These are phyloP conservation scores for Nannochloris sp. DNA, from an alignment of 139 green algal genomes.

Conservation along the genomic window DNA sequence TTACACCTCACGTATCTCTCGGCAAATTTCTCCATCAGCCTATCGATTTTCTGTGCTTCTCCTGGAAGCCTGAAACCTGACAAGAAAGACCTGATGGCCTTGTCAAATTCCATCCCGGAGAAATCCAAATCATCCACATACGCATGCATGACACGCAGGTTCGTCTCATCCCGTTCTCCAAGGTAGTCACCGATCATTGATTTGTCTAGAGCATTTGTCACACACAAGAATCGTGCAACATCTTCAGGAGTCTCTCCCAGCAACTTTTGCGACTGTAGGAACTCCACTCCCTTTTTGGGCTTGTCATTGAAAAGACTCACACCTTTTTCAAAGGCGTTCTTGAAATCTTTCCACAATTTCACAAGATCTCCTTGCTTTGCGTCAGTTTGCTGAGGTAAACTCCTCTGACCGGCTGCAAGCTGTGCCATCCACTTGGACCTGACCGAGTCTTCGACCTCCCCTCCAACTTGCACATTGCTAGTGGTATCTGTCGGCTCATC, in stretches of 20 bases:
- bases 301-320: conserved; percentile 95
- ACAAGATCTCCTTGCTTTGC: conserved; percentile 34
- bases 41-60: conserved; percentile 86
- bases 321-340: conserved; percentile 67
- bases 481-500: too few species aligned
- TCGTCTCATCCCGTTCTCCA: conserved; percentile 83
- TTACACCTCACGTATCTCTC: conserved; percentile 91
- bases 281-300: conserved; percentile 84
- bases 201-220: conserved; percentile 79
- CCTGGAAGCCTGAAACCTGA: conserved; percentile 71
- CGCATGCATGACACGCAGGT: conserved; percentile 92
- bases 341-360: conserved; percentile 63
- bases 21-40: conserved; percentile 88
- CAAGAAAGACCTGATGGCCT: conserved; percentile 71
- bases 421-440: conserved; percentile 20
- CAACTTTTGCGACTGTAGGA: conserved; percentile 72
- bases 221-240: conserved; percentile 40
- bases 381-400: not conserved
- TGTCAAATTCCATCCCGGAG: conserved; percentile 73
- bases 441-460: conserved; percentile 10
- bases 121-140: conserved; percentile 96
- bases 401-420: conserved; percentile 10
- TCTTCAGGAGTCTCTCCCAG: conserved; percentile 56
- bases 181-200: conserved; percentile 92
- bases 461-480: not conserved